These are phyloP conservation scores for Verbascum thapsus DNA, from an alignment of 257 asterid species.

Conservation along the genomic window DNA sequence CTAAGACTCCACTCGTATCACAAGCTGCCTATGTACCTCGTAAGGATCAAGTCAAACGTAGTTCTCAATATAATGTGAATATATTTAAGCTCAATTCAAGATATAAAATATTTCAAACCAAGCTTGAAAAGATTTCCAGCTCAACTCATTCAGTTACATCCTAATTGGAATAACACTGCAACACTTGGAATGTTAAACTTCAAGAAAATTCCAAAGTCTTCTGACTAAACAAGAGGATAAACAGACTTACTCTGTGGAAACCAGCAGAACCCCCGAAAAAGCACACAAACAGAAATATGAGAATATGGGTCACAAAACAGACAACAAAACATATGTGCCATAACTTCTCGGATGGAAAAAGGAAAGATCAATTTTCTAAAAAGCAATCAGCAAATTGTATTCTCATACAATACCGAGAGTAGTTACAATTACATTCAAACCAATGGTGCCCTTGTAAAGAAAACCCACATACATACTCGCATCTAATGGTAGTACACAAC, in stretches of 20 bases:
- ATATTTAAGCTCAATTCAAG: not conserved
- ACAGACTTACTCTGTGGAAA: slow-evolving; percentile 53
- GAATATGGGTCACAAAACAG: not conserved
- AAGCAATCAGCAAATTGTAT: slow-evolving; percentile 1
- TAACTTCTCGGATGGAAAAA: not conserved
- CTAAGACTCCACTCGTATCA: no score
- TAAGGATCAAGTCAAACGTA: no score
- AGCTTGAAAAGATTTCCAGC: not conserved
- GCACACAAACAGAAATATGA: not conserved
- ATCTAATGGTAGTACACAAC: not conserved
- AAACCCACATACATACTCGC: not conserved
- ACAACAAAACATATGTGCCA: not conserved
- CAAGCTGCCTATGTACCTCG: no score
- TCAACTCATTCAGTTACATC: not conserved
- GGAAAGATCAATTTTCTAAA: not conserved
- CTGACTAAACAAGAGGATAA: not conserved
- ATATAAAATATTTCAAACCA: not conserved
- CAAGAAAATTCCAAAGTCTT: not conserved
- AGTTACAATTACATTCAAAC: not conserved
- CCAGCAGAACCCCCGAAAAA: slow-evolving; percentile 18
- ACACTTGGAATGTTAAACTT: no score
- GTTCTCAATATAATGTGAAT: no score
- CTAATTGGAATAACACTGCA: not conserved
- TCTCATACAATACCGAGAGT: not conserved
- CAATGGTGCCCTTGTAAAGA: not conserved